Evolutionary conservation across 768 basidiomycete genomes (phyloP).

Genomic region (Podaxis sp.): DNA sequence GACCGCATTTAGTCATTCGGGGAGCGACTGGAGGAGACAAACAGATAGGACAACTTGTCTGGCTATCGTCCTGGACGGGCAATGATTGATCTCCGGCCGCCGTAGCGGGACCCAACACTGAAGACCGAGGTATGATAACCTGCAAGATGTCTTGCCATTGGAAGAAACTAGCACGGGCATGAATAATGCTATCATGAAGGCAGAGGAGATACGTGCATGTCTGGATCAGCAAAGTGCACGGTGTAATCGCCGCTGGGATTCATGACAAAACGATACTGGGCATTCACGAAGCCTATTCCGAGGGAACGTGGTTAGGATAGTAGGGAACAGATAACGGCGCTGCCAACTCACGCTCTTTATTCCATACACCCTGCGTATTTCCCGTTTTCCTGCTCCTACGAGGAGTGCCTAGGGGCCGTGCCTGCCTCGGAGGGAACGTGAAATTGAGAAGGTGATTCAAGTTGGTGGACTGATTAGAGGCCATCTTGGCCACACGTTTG

Average conservation of each 20-base stretch:
- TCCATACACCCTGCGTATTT: slow-evolving; percentile 70
- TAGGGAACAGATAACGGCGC: slow-evolving; percentile 19
- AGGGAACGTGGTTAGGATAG: slow-evolving; percentile 10
- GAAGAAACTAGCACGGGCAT: slow-evolving; percentile 63
- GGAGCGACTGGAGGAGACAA: slow-evolving; percentile 87
- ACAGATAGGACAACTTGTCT: slow-evolving; percentile 91
- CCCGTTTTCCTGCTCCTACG: slow-evolving; percentile 75
- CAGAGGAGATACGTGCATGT: slow-evolving; percentile 65
- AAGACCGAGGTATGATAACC: slow-evolving; percentile 86
- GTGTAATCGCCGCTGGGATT: slow-evolving; percentile 90
- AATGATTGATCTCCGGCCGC: slow-evolving; percentile 37
- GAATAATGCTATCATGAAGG: slow-evolving; percentile 14
- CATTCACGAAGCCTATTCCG: slow-evolving; percentile 85
- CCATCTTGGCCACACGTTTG: slow-evolving; percentile 69
- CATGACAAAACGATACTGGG: slow-evolving; percentile 95
- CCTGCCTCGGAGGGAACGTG: slow-evolving; percentile 84
- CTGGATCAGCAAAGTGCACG: slow-evolving; percentile 95
- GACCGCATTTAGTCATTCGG: slow-evolving; percentile 96
- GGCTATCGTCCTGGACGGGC: slow-evolving; percentile 50
- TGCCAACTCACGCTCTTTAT: slow-evolving; percentile 81
- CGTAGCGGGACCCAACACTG: slow-evolving; percentile 67
- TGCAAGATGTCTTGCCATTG: slow-evolving; percentile 97
- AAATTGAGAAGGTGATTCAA: slow-evolving; percentile 93
- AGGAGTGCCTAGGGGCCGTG: slow-evolving; percentile 58
- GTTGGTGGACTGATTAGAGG: slow-evolving; percentile 57